These are phyloP conservation scores for Xylaria sp. DNA, from an alignment of 2,329 filamentous ascomycete genomes.

Conservation along the genomic window DNA sequence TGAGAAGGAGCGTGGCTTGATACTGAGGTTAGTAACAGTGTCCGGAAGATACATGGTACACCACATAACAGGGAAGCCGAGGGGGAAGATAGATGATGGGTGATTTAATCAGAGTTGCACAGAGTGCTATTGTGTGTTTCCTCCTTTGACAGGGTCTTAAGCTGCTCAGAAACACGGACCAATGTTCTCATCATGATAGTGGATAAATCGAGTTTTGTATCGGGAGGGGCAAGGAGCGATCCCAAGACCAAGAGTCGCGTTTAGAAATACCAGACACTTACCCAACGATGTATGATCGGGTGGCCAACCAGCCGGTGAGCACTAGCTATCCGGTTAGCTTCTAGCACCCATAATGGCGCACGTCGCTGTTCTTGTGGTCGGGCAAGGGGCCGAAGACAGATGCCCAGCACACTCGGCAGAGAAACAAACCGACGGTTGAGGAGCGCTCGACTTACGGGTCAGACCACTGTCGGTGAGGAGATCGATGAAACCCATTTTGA, in stretches of 20 bases:
- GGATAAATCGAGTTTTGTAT: constrained; percentile 31
- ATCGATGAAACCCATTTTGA: constrained; percentile 66
- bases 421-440: constrained; percentile 1
- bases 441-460: constrained; percentile 49
- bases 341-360: constrained; percentile 13
- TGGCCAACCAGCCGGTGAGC: constrained; percentile 67
- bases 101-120: constrained; percentile 44
- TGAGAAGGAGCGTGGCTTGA: constrained; percentile 72
- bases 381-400: constrained; percentile 1
- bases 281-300: constrained; percentile 75
- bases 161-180: constrained; percentile 84
- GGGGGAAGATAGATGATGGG: neutral
- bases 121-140: constrained; percentile 45
- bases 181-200: constrained; percentile 72
- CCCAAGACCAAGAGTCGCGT: neutral
- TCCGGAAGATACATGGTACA: neutral
- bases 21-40: constrained; percentile 29
- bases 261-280: constrained; percentile 53
- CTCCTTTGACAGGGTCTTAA: constrained; percentile 71
- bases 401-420: constrained; percentile 3
- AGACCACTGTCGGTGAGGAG: constrained; percentile 62
- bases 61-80: no score
- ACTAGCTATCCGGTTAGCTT: constrained; percentile 35
- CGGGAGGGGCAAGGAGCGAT: neutral
- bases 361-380: neutral